These are phyloP conservation scores for Penicillium desertorum DNA, from an alignment of 495 filamentous ascomycete genomes.

Conservation along the genomic window DNA sequence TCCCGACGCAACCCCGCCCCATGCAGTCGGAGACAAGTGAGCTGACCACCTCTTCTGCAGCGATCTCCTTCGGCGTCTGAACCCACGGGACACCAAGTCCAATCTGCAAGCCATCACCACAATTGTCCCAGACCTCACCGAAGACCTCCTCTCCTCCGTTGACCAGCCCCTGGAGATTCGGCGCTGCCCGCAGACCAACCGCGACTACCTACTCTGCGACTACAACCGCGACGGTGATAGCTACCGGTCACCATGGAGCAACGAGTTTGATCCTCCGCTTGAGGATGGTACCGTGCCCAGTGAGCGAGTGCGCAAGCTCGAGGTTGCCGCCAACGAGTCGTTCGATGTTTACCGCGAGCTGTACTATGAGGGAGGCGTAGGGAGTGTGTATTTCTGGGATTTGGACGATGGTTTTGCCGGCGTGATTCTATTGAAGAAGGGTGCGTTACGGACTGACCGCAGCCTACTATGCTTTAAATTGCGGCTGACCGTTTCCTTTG, in stretches of 20 bases:
- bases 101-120: slow-evolving; percentile 84
- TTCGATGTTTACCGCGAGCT: slow-evolving; percentile 97
- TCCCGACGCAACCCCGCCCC: slow-evolving; percentile 33
- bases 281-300: slow-evolving; percentile 77
- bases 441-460: slow-evolving; percentile 40
- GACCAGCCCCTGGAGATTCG: slow-evolving; percentile 89
- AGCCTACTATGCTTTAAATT: neutral
- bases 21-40: slow-evolving; percentile 19
- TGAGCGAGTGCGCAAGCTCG: slow-evolving; percentile 87
- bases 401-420: slow-evolving; percentile 97
- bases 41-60: slow-evolving; percentile 50
- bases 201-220: slow-evolving; percentile 97
- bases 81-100: slow-evolving; percentile 81
- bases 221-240: slow-evolving; percentile 99
- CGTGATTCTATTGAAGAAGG: slow-evolving; percentile 92
- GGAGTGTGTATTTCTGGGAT: slow-evolving; percentile 97
- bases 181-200: slow-evolving; percentile 81
- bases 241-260: slow-evolving; percentile 96
- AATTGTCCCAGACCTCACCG: slow-evolving; percentile 85
- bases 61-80: slow-evolving; percentile 96
- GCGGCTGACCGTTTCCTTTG: slow-evolving; percentile 9
- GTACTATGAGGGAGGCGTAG: slow-evolving; percentile 96
- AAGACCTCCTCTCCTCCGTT: slow-evolving; percentile 96
- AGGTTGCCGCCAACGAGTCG: slow-evolving; percentile 88
- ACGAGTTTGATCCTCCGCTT: slow-evolving; percentile 91